These are phyloP conservation scores for Alternaria sp. DNA, from an alignment of 2,329 filamentous ascomycete species.

Conservation along the genomic window DNA sequence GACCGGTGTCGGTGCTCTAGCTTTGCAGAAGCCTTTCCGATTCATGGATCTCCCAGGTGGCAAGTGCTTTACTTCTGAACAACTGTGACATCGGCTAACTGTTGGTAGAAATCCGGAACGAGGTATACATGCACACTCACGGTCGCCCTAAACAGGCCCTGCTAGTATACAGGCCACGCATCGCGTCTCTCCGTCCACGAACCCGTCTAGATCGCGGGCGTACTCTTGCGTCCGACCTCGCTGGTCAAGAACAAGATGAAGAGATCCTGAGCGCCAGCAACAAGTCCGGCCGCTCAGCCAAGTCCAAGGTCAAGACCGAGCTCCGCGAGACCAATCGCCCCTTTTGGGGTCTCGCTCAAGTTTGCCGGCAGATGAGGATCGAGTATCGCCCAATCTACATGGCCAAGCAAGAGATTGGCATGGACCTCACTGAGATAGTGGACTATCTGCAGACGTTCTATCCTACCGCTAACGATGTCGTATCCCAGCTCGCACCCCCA, in stretches of 20 bases:
- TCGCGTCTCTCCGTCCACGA: constrained; percentile 34
- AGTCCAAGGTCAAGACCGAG: constrained; percentile 9
- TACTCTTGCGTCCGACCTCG: constrained; percentile 25
- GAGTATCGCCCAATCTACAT: constrained; percentile 40
- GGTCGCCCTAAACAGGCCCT: constrained; percentile 29
- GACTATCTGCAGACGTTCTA: constrained; percentile 37
- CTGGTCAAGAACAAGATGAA: constrained; percentile 16
- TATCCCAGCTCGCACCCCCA: constrained; percentile 8
- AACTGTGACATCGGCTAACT: constrained; percentile 8
- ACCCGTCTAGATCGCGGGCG: constrained; percentile 30
- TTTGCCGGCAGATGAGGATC: constrained; percentile 32
- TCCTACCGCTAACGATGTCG: not conserved
- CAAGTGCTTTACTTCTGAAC: not conserved
- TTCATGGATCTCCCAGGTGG: constrained; percentile 36
- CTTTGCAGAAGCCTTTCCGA: constrained; percentile 13
- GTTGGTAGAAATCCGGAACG: constrained; percentile 38
- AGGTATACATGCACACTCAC: constrained; percentile 31
- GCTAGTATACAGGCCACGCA: constrained; percentile 34
- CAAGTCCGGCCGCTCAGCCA: not conserved
- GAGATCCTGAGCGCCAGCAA: constrained; percentile 9
- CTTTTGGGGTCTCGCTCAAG: constrained; percentile 37
- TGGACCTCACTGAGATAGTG: constrained; percentile 34
- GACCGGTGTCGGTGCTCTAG: not conserved
- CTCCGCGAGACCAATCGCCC: constrained; percentile 32
- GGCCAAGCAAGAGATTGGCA: constrained; percentile 34